Base-by-base conservation (phyloP, 1,284 basidiomycete genomes). In the Meripilus lineatus region DNA sequence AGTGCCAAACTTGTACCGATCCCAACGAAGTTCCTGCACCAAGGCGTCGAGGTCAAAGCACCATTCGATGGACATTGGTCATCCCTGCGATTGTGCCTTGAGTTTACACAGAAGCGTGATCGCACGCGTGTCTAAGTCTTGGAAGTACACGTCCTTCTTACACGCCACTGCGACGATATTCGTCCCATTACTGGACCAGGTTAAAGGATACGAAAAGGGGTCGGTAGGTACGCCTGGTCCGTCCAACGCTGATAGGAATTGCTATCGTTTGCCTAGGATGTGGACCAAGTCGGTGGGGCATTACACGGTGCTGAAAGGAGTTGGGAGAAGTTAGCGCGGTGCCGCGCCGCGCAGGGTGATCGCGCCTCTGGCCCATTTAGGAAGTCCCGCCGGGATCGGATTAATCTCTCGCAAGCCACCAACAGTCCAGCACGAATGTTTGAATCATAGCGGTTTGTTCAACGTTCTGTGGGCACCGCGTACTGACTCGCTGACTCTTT, bases 141-240 rank as follows among this genome's bases (percentile, higher is more conserved):
- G 73, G 48, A 68, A 70, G 55, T 75, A 75, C 26, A 75, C 66
- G 11, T 74, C 64, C 38, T 61, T 58, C 22, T 59, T 69, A 53
- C 74, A 74, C 5, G 72, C 72, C 22, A 74, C 71, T 1, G 72
- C 72, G 44, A 74, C 74, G 46, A 60, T 55, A 44, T 75, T 74
- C 11, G 6, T 11, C 14, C 33, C 33, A 4, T 57, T 59, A 23
- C 49, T 52, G 4, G 71, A 74, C 71, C 71, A 74, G 20, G 70
- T 61, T 44, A 75, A 68, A 11, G 73, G 66, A 51, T 66, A 73
- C 2, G 73, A 68, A 39, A 71, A 74, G 5, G 62, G 61, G 46
- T 75, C 67, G 5, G 61, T 56, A 11, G 72, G 68, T 21, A 74
- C 72, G 11, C 72, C 72, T 0, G 71, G 73, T 6, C 72, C 72